Conservation (phyloP, 169 alveolate genomes). For the Blepharisma undulans region DNA sequence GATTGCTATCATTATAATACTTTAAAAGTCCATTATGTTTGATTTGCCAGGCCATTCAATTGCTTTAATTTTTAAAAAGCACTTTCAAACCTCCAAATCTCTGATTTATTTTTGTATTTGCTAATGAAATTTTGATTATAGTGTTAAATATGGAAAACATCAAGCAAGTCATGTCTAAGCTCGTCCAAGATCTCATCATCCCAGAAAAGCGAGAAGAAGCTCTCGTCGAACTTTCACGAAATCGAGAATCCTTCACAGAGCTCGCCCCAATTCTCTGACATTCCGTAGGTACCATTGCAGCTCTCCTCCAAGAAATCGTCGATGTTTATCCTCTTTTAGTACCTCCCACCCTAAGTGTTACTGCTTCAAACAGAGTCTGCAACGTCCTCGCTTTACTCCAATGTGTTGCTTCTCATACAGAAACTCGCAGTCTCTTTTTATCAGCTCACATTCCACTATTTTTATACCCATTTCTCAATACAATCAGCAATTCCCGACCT, state of each 20-base stretch:
- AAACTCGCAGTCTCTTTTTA: conserved; percentile 94
- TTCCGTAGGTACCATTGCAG: conserved; percentile 96
- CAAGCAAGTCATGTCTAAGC: conserved; percentile 83
- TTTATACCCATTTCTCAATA: conserved; percentile 97
- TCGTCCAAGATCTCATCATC: conserved; percentile 90
- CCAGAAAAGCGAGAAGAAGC: conserved; percentile 96
- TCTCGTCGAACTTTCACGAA: conserved; percentile 92
- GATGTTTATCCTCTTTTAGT: conserved; percentile 85
- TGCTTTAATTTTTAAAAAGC: no score
- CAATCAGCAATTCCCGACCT: conserved; percentile 94
- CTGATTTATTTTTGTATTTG: no score
- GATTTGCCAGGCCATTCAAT: no score
- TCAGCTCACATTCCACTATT: conserved; percentile 98
- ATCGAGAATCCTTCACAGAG: conserved; percentile 91
- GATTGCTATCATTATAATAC: no score
- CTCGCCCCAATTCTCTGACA: conserved; percentile 98
- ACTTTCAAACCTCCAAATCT: no score
- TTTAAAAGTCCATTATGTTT: no score
- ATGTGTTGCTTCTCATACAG: conserved; percentile 98
- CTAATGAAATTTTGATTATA: no score
- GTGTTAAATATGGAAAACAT: conserved; percentile 1
- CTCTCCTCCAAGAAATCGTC: conserved; percentile 93
- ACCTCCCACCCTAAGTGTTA: conserved; percentile 93
- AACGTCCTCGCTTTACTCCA: conserved; percentile 97
- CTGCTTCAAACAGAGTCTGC: conserved; percentile 95